Evolutionary conservation across 768 basidiomycete species (phyloP).

Genomic region (Lactarius deliciosus): DNA sequence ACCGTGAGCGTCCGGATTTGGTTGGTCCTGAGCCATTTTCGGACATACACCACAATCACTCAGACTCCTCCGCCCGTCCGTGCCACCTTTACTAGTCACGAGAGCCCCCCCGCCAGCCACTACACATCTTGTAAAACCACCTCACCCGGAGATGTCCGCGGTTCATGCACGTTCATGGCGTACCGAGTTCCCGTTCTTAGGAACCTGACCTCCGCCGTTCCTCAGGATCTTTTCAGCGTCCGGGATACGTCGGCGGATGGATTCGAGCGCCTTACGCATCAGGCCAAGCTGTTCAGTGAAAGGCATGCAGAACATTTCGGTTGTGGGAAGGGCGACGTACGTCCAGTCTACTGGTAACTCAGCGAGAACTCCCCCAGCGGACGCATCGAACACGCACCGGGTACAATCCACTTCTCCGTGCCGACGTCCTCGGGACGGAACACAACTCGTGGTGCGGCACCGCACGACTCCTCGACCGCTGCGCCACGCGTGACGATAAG

Average conservation of each 20-base stretch:
- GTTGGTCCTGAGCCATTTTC: not conserved
- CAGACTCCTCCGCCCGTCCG: not conserved
- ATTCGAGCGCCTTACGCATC: constrained; percentile 16
- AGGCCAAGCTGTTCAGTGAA: constrained; percentile 14
- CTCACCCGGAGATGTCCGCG: not conserved
- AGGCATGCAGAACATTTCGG: not conserved
- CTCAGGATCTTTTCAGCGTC: constrained; percentile 5
- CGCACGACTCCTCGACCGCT: not conserved
- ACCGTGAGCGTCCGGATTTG: not conserved
- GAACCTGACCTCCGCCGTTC: too few species aligned
- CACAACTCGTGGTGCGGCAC: not conserved
- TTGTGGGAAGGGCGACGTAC: constrained; percentile 19
- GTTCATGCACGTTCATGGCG: not conserved
- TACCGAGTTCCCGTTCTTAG: not conserved
- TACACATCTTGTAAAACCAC: not conserved
- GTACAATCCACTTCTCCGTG: constrained; percentile 23
- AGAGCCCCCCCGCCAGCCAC: not conserved
- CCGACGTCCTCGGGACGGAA: constrained; percentile 22
- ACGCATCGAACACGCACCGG: constrained; percentile 8
- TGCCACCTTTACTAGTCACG: not conserved
- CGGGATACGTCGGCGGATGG: not conserved
- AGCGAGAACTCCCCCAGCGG: too few species aligned
- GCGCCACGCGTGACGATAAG: constrained; percentile 14
- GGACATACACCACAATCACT: not conserved
- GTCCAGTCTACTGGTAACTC: constrained; percentile 20